Percentiles rank a stretch among this genome's conserved stretches.
Evolutionary conservation across 768 basidiomycete genomes (phyloP).

Genomic region (Pholiota conissans): DNA sequence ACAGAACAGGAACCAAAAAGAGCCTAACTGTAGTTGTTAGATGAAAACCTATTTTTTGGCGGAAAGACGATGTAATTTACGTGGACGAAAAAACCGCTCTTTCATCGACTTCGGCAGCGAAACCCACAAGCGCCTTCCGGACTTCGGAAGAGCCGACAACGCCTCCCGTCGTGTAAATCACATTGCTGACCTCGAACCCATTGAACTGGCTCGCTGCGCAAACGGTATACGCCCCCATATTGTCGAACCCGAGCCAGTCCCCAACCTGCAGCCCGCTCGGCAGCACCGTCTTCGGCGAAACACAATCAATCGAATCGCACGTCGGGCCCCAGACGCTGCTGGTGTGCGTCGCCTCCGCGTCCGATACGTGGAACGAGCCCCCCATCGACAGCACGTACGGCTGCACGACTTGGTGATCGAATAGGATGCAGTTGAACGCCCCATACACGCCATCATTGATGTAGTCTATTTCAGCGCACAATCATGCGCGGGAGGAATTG

Average conservation of each 20-base stretch:
- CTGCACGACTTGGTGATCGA: slow-evolving; percentile 83
- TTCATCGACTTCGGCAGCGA: slow-evolving; percentile 44
- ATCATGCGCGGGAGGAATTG: too few relatives aligned
- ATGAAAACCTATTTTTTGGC: too few relatives aligned
- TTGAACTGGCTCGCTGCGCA: slow-evolving; percentile 95
- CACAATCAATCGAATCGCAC: slow-evolving; percentile 96
- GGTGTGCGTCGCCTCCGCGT: slow-evolving; percentile 24
- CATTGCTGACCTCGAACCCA: slow-evolving; percentile 71
- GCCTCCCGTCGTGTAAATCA: slow-evolving; percentile 76
- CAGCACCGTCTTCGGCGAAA: slow-evolving; percentile 61
- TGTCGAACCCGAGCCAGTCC: slow-evolving; percentile 97
- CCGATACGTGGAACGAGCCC: slow-evolving; percentile 19
- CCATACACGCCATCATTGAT: slow-evolving; percentile 99
- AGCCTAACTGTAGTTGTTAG: too few relatives aligned
- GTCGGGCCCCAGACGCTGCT: slow-evolving; percentile 98
- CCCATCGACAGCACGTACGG: slow-evolving; percentile 75
- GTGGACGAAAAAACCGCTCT: too few relatives aligned
- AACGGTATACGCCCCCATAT: slow-evolving; percentile 99
- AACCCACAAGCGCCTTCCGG: slow-evolving; percentile 48
- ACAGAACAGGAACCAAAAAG: too few relatives aligned
- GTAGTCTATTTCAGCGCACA: slow-evolving; percentile 65
- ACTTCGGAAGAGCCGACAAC: slow-evolving; percentile 33
- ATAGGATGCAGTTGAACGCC: slow-evolving; percentile 94
- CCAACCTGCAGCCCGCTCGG: slow-evolving; percentile 80
- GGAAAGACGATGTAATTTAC: too few relatives aligned